Evolutionary conservation across 805 yeast genomes (phyloP).

Genomic region (Torulaspora franciscae): DNA sequence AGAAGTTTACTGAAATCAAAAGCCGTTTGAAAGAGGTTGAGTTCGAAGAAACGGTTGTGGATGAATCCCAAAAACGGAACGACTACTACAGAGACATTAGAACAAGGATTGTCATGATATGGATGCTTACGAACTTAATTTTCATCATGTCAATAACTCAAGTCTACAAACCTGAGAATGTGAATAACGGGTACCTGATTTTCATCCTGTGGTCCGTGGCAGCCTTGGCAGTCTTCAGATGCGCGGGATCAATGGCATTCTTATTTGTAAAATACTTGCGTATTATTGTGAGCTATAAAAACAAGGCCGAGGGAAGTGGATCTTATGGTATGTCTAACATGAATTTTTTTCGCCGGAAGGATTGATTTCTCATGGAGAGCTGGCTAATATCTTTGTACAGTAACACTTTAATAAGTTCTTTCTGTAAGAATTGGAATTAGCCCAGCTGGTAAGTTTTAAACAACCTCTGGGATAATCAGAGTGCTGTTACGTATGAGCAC

Average conservation of each 20-base stretch:
- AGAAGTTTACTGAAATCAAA: constrained; percentile 36
- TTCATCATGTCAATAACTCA: constrained; percentile 85
- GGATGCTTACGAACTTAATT: constrained; percentile 81
- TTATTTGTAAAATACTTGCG: constrained; percentile 43
- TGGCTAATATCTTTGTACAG: not conserved
- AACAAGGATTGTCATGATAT: constrained; percentile 89
- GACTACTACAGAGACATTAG: constrained; percentile 94
- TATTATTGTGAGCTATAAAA: constrained; percentile 38
- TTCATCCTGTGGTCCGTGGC: constrained; percentile 93
- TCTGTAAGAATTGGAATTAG: not conserved
- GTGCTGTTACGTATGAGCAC: too few relatives aligned
- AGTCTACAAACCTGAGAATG: constrained; percentile 63
- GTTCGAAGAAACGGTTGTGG: constrained; percentile 27
- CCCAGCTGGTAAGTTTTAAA: too few relatives aligned
- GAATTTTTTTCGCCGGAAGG: constrained; percentile 16
- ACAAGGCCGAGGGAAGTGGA: constrained; percentile 39
- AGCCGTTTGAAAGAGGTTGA: constrained; percentile 37
- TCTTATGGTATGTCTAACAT: constrained; percentile 20
- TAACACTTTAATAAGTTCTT: not conserved
- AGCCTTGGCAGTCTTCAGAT: constrained; percentile 73
- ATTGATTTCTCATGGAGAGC: not conserved
- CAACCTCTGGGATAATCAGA: too few relatives aligned
- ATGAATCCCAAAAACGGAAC: constrained; percentile 41
- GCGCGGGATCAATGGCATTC: constrained; percentile 72
- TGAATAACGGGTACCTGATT: constrained; percentile 68